A percentile compares a stretch with the other conserved stretches of the same genome.
phyloP scores from a whole-genome alignment of 805 yeast species.

The Saccharomycopsis fibuligera region DNA sequence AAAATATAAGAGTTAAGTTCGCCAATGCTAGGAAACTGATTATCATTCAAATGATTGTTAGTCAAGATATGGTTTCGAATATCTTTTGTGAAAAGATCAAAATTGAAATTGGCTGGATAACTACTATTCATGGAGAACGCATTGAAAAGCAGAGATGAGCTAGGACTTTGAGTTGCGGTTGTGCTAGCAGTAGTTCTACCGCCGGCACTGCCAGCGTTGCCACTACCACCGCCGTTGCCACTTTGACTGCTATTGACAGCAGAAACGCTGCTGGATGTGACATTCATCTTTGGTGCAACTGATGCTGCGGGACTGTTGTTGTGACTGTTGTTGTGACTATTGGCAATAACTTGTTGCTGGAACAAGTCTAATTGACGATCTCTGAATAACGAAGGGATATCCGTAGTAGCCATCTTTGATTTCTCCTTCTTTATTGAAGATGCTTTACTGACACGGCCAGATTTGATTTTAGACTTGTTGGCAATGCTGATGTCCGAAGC shows the following conservation, averaged over 20 bases:
- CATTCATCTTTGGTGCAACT: too few species aligned
- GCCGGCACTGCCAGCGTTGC: constrained; percentile 11
- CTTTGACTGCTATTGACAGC: neutral
- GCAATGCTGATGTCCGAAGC: neutral
- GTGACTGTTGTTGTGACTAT: neutral
- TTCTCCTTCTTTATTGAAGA: neutral
- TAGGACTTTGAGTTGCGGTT: neutral
- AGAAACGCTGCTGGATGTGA: too few species aligned
- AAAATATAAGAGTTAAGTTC: constrained; percentile 73
- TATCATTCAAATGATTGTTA: constrained; percentile 45
- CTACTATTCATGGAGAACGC: constrained; percentile 8
- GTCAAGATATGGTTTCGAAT: constrained; percentile 38
- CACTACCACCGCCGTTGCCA: constrained; percentile 22
- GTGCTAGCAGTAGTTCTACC: neutral
- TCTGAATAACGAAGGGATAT: constrained; percentile 55
- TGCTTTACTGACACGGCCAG: constrained; percentile 6
- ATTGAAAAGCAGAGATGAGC: neutral
- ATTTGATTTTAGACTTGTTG: constrained; percentile 20
- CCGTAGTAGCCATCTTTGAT: constrained; percentile 26
- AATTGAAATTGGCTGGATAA: constrained; percentile 10
- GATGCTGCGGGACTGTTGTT: too few species aligned
- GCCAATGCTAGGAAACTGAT: constrained; percentile 66
- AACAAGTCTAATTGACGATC: constrained; percentile 62
- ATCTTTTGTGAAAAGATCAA: constrained; percentile 18
- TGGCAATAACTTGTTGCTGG: constrained; percentile 33